Evolutionary conservation across 441 rosid genomes (phyloP), one percentile per base, ranked within the genome.

Genomic region (Omphalea diandra): DNA sequence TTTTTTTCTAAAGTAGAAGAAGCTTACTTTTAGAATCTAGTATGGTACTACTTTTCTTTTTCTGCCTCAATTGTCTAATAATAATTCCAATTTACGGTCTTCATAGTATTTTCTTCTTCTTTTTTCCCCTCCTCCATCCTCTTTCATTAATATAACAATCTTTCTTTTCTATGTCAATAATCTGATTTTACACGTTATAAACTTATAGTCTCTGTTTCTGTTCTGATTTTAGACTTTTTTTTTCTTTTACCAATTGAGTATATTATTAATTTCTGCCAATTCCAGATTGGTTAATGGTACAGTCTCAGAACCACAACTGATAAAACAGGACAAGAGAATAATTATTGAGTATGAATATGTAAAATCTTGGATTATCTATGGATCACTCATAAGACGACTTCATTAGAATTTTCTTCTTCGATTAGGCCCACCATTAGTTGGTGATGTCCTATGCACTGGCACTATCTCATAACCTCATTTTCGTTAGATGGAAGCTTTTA

Each of bases 401-500:
- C n/a, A n/a, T n/a, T n/a, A n/a, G n/a, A n/a, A n/a, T n/a, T n/a
- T n/a, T n/a, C n/a, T n/a, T n/a, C n/a, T n/a, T n/a, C n/a, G 10
- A 43, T 57, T 63, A 66, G 59, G 79, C 67, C 72, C 72, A 59
- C 69, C 24, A 52, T 56, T 59, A 26, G 80, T 20, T 20, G 61
- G 74, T 54, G 70, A 27, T 11, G 65, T 68, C 33, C 3, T 26
- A 33, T 52, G 22, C 40, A 15, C 24, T 14, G 41, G 20, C 47
- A 24, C 15, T 20, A 66, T 61, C 49, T 27, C 24, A n/a, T n/a
- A n/a, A n/a, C n/a, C n/a, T n/a, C n/a, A n/a, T 10, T 53, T 1
- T 38, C 24, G 2, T 57, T 74, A 59, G 63, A 55, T 59, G 65
- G 72, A 53, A 60, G 47, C 20, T 54, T 33, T n/a, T 63, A n/a